Conservation (phyloP, 768 basidiomycete genomes). For the Amanita polypyramis region DNA sequence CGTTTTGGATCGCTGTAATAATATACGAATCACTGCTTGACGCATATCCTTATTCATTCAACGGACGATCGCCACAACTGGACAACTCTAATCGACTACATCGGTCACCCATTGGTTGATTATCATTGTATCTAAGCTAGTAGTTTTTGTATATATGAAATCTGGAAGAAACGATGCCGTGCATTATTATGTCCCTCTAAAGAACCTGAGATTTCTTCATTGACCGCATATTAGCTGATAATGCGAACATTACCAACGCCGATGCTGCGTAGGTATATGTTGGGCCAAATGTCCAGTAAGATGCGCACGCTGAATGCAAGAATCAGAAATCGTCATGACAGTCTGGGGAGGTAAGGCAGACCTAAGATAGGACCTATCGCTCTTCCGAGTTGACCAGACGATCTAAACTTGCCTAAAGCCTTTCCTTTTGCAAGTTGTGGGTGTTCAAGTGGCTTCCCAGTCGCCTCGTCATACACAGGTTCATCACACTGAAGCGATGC, state of each 20-base stretch:
- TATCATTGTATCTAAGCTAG: not conserved
- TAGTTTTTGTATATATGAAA: not conserved
- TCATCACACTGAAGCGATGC: conserved; percentile 91
- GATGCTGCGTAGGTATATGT: conserved; percentile 61
- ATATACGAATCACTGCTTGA: not conserved
- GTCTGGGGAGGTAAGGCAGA: conserved; percentile 22
- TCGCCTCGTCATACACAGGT: conserved; percentile 38
- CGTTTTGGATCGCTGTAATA: not conserved
- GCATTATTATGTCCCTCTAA: conserved; percentile 9
- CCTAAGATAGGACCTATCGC: conserved; percentile 90
- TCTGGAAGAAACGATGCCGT: not conserved
- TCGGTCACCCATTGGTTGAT: not conserved
- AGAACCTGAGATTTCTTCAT: conserved; percentile 20
- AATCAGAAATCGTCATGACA: conserved; percentile 14
- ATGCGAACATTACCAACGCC: conserved; percentile 51
- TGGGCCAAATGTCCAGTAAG: conserved; percentile 85
- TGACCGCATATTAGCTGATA: conserved; percentile 46
- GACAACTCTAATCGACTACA: not conserved
- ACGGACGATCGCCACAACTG: not conserved
- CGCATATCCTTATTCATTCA: conserved; percentile 2
- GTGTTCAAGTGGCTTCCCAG: conserved; percentile 46
- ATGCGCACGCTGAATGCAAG: conserved; percentile 55
- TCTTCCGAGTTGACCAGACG: conserved; percentile 89
- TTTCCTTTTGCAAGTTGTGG: conserved; percentile 73
- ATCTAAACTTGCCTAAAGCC: conserved; percentile 79